These are phyloP conservation scores for Platismatia glauca DNA, from an alignment of 495 filamentous ascomycete species.

Conservation along the genomic window DNA sequence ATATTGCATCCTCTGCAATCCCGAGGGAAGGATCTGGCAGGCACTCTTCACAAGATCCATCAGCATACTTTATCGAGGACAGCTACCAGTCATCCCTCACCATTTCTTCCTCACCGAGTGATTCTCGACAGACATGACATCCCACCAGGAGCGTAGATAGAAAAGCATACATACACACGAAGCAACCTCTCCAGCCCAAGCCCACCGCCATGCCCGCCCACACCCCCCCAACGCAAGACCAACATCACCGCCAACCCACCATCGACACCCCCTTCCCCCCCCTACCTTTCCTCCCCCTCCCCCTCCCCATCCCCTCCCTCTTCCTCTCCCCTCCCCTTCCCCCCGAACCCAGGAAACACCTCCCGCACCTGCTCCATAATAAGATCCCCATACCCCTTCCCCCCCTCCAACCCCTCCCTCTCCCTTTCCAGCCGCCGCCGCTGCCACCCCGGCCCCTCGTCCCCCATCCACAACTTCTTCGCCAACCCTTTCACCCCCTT, in stretches of 20 bases:
- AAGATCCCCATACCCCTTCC: slow-evolving; percentile 70
- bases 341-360: slow-evolving; percentile 54
- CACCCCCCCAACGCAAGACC: not conserved
- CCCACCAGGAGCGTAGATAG: not conserved
- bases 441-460: slow-evolving; percentile 61
- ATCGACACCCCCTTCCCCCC: not conserved
- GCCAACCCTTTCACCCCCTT: slow-evolving; percentile 37
- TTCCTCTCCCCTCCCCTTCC: slow-evolving; percentile 15
- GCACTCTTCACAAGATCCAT: not conserved
- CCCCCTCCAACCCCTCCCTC: slow-evolving; percentile 61
- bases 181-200: not conserved
- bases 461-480: slow-evolving; percentile 56
- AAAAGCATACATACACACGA: not conserved
- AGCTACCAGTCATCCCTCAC: not conserved
- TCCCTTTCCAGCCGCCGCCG: slow-evolving; percentile 60
- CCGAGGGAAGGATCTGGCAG: not conserved
- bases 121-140: not conserved
- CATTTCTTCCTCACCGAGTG: not conserved
- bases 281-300: slow-evolving; percentile 15
- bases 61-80: not conserved
- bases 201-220: not conserved
- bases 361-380: slow-evolving; percentile 81
- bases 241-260: not conserved
- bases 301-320: slow-evolving; percentile 16
- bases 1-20: not conserved